Conservation (phyloP, 2,329 filamentous ascomycete genomes). For the Fusarium hainanense region DNA sequence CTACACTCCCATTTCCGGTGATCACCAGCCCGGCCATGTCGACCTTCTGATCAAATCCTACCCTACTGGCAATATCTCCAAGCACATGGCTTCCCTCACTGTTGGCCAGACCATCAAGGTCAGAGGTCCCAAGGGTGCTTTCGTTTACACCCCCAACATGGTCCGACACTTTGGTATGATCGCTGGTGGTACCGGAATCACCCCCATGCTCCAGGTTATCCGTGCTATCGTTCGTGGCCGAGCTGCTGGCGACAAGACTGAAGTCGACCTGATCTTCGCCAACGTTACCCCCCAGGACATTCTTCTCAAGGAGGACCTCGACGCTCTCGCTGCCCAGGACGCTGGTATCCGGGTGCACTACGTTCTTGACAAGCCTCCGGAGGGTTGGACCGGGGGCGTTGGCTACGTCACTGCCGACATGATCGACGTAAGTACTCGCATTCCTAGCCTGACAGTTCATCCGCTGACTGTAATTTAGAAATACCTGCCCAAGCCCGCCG, state of each 20-base stretch:
- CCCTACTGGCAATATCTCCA: slow-evolving; percentile 96
- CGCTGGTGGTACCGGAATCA: slow-evolving; percentile 96
- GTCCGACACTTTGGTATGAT: slow-evolving; percentile 97
- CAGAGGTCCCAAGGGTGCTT: slow-evolving; percentile 94
- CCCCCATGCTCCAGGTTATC: slow-evolving; percentile 97
- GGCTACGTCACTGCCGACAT: slow-evolving; percentile 96
- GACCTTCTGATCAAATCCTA: slow-evolving; percentile 99
- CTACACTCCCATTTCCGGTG: slow-evolving; percentile 91
- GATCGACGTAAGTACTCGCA: slow-evolving; percentile 75
- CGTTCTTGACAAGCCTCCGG: slow-evolving; percentile 94
- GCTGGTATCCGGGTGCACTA: slow-evolving; percentile 89
- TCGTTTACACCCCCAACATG: slow-evolving; percentile 98
- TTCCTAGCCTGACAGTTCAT: slow-evolving; percentile 24
- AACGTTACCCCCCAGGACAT: slow-evolving; percentile 96
- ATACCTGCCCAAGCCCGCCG: slow-evolving; percentile 82
- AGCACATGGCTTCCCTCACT: slow-evolving; percentile 84
- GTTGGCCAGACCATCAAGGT: slow-evolving; percentile 91
- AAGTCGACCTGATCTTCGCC: slow-evolving; percentile 95
- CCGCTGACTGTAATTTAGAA: slow-evolving; percentile 61
- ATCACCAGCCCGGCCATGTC: slow-evolving; percentile 90
- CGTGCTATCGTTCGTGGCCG: slow-evolving; percentile 88
- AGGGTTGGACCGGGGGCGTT: slow-evolving; percentile 90
- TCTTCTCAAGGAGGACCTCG: slow-evolving; percentile 90
- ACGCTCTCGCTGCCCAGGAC: slow-evolving; percentile 81
- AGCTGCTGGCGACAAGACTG: slow-evolving; percentile 81